Percentiles rank a stretch among this genome's conserved stretches.
Evolutionary conservation across 73 alveolate genomes (phyloP).

Genomic region (Paraurostyla sp.): DNA sequence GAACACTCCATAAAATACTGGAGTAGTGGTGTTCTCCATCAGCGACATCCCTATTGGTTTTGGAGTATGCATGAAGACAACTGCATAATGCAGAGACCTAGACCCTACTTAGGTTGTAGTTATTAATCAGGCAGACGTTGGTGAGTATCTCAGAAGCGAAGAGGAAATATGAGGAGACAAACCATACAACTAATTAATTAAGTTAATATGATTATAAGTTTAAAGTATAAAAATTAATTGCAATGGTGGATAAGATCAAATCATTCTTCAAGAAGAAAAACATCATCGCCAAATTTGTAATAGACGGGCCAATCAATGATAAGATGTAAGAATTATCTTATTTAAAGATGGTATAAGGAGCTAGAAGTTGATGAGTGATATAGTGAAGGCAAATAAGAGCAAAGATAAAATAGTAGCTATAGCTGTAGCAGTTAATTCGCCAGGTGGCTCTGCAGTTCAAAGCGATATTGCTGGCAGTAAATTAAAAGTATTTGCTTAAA

Average conservation of each 20-base stretch:
- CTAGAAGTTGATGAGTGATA: background rate
- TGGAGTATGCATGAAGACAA: slow-evolving; percentile 96
- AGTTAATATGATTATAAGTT: background rate
- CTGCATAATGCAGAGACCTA: slow-evolving; percentile 92
- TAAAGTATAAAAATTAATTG: background rate
- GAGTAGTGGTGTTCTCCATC: slow-evolving; percentile 94
- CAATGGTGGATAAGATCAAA: background rate
- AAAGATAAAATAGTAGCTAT: slow-evolving; percentile 14
- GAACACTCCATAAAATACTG: slow-evolving; percentile 93
- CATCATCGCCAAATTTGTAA: background rate
- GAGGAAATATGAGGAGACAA: slow-evolving; percentile 77
- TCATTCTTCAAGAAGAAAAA: background rate
- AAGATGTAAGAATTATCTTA: background rate
- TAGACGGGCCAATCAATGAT: background rate
- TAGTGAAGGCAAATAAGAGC: slow-evolving; percentile 14
- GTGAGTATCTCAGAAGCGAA: slow-evolving; percentile 96
- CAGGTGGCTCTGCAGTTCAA: slow-evolving; percentile 58
- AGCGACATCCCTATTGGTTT: slow-evolving; percentile 97
- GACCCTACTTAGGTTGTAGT: slow-evolving; percentile 96
- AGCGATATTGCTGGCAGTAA: background rate
- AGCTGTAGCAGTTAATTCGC: slow-evolving; percentile 34
- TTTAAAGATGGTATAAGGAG: background rate
- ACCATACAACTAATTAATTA: background rate
- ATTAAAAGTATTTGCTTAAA: background rate
- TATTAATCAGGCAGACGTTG: slow-evolving; percentile 96